Evolutionary conservation across 495 filamentous ascomycete species (phyloP), one percentile per base, ranked within the genome.

Genomic region (Aspergillus baeticus): DNA sequence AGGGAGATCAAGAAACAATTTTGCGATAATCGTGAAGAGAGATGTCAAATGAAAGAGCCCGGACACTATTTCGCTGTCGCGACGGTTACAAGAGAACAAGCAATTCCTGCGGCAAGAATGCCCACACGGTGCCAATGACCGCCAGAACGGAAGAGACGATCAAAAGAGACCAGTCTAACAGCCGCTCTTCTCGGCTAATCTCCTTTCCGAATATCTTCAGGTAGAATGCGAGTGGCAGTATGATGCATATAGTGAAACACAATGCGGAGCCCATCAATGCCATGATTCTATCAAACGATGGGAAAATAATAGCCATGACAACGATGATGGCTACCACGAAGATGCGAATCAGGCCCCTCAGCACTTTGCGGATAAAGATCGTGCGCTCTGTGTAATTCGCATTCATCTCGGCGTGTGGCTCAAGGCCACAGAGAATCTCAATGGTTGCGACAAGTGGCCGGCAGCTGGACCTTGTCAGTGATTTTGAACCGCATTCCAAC

Each of bases 161-260:
- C 62, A 96, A 87, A 65, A 96, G 68, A 54, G 76, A 66, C 78
- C 84, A 91, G 63, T 87, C 82, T 23, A 90, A 61, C 2, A 83
- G 65, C 56, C 82, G 83, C 65, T 96, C 90, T 37, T 67, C 62
- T 4, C 65, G 63, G n/a, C 75, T 70, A 46, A 98, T 84, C 61
- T 96, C 85, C 22, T 84, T 77, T n/a, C 85, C 85, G 68, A 96
- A 98, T 20, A 98, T 86, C 75, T 92, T 96, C 51, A 98, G 74
- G 66, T 98, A 89, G 64, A 98, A 98, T 18, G 89, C 80, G 22
- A 96, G 69, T 3, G 94, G 94, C 57, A 94, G 75, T 36, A 95
- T 92, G 56, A 98, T 87, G 72, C 94, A 97, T 50, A 98, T 94
- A 11, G 88, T 88, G 68, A 96, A 96, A 67, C 92, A 96, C 50